These are phyloP conservation scores for Scytalidium sp. DNA, from an alignment of 2,329 filamentous ascomycete species.

Conservation along the genomic window DNA sequence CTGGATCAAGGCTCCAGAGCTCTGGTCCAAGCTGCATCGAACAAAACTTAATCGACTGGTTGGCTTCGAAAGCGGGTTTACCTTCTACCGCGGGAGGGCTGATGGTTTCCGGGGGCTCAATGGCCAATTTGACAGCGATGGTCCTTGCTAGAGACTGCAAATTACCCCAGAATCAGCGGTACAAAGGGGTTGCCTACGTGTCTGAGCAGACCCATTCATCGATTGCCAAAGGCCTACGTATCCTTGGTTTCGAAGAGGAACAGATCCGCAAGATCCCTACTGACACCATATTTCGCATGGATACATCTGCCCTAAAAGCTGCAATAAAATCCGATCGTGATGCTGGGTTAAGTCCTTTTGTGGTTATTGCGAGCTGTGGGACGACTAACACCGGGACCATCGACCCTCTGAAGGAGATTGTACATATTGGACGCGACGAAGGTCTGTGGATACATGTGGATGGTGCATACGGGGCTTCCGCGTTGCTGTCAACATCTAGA, in stretches of 20 bases:
- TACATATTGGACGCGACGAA: slow-evolving; percentile 8
- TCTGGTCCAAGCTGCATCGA: slow-evolving; percentile 5
- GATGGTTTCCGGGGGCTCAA: slow-evolving; percentile 5
- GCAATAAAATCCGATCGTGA: neutral
- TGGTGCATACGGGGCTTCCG: slow-evolving; percentile 11
- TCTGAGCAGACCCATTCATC: slow-evolving; percentile 1
- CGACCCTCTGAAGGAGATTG: slow-evolving; percentile 15
- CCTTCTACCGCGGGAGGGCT: slow-evolving; percentile 3
- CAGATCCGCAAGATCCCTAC: slow-evolving; percentile 1
- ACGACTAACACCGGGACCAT: slow-evolving; percentile 8
- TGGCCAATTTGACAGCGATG: slow-evolving; percentile 4
- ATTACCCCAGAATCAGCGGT: neutral
- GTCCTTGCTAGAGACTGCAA: slow-evolving; percentile 3
- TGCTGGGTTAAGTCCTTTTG: neutral
- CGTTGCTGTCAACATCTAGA: slow-evolving; percentile 10
- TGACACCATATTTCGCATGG: neutral
- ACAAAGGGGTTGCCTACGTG: neutral
- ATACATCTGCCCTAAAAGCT: neutral
- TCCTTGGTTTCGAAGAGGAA: slow-evolving; percentile 5
- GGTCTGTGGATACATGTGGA: slow-evolving; percentile 23
- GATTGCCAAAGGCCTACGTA: slow-evolving; percentile 3
- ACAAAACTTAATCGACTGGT: neutral
- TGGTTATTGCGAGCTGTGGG: neutral
- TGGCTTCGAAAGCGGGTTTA: neutral
- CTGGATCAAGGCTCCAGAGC: slow-evolving; percentile 5